A percentile compares a stretch with the other conserved stretches of the same genome.
Evolutionary conservation across 2,329 filamentous ascomycete genomes (phyloP).

Genomic region (Sporothrix mexicana): DNA sequence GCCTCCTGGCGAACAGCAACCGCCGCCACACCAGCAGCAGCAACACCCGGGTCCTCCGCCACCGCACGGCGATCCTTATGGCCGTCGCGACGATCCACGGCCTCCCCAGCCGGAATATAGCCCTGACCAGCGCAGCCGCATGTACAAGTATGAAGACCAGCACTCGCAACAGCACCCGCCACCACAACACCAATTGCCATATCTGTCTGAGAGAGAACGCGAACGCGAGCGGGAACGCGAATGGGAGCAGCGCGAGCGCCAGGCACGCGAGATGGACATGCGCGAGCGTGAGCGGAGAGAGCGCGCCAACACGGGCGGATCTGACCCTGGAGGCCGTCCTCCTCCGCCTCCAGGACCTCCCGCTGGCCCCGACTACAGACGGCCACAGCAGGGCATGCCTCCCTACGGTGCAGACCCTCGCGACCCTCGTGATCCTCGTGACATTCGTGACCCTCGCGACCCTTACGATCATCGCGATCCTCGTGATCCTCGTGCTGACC

Average conservation of each 20-base stretch:
- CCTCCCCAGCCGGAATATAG: constrained; percentile 56
- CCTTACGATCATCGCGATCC: constrained; percentile 45
- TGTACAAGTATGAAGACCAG: constrained; percentile 58
- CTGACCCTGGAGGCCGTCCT: constrained; percentile 45
- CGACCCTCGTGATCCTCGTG: constrained; percentile 11
- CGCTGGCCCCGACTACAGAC: constrained; percentile 47
- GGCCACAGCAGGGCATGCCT: no score
- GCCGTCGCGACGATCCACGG: constrained; percentile 55
- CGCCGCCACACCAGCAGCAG: constrained; percentile 27
- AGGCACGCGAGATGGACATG: constrained; percentile 45
- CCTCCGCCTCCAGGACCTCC: constrained; percentile 38
- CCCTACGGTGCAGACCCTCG: constrained; percentile 36
- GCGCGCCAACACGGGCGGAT: constrained; percentile 45
- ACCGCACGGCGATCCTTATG: constrained; percentile 46
- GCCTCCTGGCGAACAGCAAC: constrained; percentile 43
- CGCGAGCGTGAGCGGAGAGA: constrained; percentile 46
- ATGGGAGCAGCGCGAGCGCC: constrained; percentile 42
- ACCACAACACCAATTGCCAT: constrained; percentile 44
- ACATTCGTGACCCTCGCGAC: constrained; percentile 40
- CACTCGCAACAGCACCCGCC: constrained; percentile 42
- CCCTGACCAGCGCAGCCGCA: constrained; percentile 54
- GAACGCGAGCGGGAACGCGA: constrained; percentile 38
- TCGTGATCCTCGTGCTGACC: neutral
- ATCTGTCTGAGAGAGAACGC: constrained; percentile 33
- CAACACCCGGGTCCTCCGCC: constrained; percentile 40